These are phyloP conservation scores for Venturiaceae sp. DNA, from an alignment of 2,329 filamentous ascomycete genomes.

Conservation along the genomic window DNA sequence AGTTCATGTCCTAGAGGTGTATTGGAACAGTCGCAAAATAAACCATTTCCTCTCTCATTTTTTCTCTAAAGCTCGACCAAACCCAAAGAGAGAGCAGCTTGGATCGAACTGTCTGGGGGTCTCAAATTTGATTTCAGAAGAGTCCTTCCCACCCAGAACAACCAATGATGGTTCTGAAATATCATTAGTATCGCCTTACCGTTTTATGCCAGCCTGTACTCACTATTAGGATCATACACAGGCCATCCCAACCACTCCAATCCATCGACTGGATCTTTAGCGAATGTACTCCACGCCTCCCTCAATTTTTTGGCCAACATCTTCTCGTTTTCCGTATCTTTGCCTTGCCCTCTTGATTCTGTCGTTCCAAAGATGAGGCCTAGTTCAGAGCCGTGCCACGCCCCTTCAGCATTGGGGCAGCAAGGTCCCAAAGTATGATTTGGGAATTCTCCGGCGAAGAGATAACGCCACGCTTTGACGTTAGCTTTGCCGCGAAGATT, in stretches of 20 bases:
- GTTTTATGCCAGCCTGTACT: no score
- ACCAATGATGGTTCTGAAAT: no score
- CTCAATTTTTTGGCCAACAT: slow-evolving; percentile 19
- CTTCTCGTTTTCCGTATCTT: neutral
- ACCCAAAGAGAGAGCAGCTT: no score
- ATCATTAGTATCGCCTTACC: no score
- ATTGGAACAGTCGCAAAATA: no score
- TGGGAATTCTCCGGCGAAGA: slow-evolving; percentile 25
- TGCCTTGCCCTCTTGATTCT: neutral
- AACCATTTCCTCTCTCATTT: no score
- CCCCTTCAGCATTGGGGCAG: no score
- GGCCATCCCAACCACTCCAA: slow-evolving; percentile 23
- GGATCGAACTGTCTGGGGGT: no score
- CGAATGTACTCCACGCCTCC: slow-evolving; percentile 26
- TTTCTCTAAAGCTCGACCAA: no score
- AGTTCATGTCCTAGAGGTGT: no score
- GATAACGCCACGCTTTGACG: slow-evolving; percentile 21
- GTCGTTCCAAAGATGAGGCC: slow-evolving; percentile 6
- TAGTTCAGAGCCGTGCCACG: slow-evolving; percentile 19
- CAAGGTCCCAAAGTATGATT: slow-evolving; percentile 14
- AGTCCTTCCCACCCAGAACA: no score
- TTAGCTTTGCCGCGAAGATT: neutral
- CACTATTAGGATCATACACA: slow-evolving; percentile 14
- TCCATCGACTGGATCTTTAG: slow-evolving; percentile 20
- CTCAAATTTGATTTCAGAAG: no score